A percentile compares a stretch with the other conserved stretches of the same genome.
Evolutionary conservation across 179 eudicot species (phyloP).

Genomic region (Drosera spatulata): DNA sequence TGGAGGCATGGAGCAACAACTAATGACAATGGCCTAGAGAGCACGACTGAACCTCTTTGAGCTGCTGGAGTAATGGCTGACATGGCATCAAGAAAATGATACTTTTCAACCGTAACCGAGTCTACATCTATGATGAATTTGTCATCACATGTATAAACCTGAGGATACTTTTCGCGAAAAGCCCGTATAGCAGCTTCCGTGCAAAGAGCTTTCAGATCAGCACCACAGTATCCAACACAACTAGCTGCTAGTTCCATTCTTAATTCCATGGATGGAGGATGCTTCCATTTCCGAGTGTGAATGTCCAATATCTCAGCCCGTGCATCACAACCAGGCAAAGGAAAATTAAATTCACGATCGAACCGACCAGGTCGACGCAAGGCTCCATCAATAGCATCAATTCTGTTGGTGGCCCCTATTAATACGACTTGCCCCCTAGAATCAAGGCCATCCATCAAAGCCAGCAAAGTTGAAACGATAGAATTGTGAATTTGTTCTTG

Average conservation of each 20-base stretch:
- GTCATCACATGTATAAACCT: constrained; percentile 98
- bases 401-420: constrained; percentile 97
- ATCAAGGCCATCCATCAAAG: constrained; percentile 99
- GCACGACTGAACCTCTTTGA: constrained; percentile 97
- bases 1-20: constrained; percentile 86
- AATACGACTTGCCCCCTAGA: constrained; percentile 97
- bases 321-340: constrained; percentile 96
- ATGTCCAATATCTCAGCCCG: constrained; percentile 94
- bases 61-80: constrained; percentile 97
- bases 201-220: constrained; percentile 95
- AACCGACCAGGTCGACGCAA: constrained; percentile 98
- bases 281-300: constrained; percentile 97
- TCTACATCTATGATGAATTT: constrained; percentile 93
- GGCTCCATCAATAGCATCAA: constrained; percentile 99
- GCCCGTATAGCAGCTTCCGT: constrained; percentile 99
- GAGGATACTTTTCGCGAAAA: constrained; percentile 97
- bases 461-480: constrained; percentile 95
- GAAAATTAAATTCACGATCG: constrained; percentile 93
- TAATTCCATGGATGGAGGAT: constrained; percentile 75
- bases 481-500: constrained; percentile 99
- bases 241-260: constrained; percentile 92
- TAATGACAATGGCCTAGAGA: constrained; percentile 89
- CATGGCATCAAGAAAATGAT: constrained; percentile 94
- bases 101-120: constrained; percentile 76
- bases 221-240: constrained; percentile 99